Conservation (phyloP, 148 eudicot genomes). For the Heliosperma pusillum region DNA sequence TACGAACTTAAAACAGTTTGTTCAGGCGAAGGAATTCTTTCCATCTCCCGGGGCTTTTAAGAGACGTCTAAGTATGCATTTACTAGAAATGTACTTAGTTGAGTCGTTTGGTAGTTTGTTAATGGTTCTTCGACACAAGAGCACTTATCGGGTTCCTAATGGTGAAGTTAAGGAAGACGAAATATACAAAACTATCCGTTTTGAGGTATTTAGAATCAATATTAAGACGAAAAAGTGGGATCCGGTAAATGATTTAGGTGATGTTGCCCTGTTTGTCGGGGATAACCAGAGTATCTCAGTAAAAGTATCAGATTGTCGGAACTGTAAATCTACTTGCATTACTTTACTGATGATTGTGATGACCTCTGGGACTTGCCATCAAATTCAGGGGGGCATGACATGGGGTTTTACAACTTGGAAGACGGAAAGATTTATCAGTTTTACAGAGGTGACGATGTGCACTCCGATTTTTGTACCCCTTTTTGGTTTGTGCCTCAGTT, state of each 20-base stretch:
- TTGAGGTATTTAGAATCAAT: neutral
- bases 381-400: slow-evolving; percentile 6
- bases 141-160: neutral
- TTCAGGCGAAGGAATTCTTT: neutral
- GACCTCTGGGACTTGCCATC: neutral
- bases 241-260: neutral
- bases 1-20: neutral
- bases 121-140: neutral
- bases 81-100: neutral
- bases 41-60: neutral
- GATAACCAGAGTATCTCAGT: neutral
- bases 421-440: too few relatives aligned
- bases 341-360: slow-evolving; percentile 8
- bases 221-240: neutral
- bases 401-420: slow-evolving; percentile 4
- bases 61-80: neutral
- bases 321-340: neutral
- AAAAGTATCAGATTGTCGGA: neutral
- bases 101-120: neutral
- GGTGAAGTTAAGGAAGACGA: neutral
- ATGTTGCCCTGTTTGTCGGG: slow-evolving; percentile 8
- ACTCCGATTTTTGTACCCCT: too few relatives aligned
- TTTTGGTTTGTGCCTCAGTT: too few relatives aligned
- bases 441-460: too few relatives aligned
- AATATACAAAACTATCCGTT: neutral